Conservation (phyloP, 176 grass and related monocot species). For the Stipa capillata region DNA sequence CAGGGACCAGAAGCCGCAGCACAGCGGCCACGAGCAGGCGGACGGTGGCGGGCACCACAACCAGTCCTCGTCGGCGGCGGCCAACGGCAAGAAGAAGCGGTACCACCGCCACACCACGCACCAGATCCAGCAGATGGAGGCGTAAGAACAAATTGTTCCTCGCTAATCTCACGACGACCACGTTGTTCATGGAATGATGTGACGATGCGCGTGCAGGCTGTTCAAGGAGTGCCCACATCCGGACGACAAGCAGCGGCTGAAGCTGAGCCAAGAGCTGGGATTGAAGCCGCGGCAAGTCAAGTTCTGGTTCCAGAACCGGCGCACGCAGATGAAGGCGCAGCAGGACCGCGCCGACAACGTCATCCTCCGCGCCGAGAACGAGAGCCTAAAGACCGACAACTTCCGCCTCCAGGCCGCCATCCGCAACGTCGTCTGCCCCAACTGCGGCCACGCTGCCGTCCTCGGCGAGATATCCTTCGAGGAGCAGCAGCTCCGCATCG, state of each 20-base stretch:
- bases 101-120: conserved; percentile 97
- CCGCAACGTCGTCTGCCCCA: conserved; percentile 85
- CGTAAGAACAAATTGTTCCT: no score
- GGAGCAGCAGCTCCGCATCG: conserved; percentile 89
- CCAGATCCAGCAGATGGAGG: conserved; percentile 99
- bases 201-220: conserved; percentile 32
- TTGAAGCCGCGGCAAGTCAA: conserved; percentile 95
- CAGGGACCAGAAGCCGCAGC: conserved; percentile 43
- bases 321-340: conserved; percentile 99
- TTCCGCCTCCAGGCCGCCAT: conserved; percentile 83
- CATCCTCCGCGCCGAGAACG: conserved; percentile 80
- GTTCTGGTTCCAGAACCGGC: conserved; percentile 99
- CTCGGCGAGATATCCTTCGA: conserved; percentile 86
- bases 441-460: conserved; percentile 83
- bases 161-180: no score
- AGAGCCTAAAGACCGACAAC: conserved; percentile 85
- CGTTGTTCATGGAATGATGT: no score
- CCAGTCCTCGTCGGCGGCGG: neutral
- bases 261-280: conserved; percentile 89
- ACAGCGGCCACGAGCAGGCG: neutral
- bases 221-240: conserved; percentile 99
- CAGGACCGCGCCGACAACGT: conserved; percentile 87
- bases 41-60: neutral
- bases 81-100: conserved; percentile 76
- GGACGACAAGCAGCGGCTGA: conserved; percentile 95